Percentiles rank a stretch among this genome's conserved stretches.
Conservation (phyloP, 1,284 basidiomycete genomes). For the Bondarzewia mesenterica region DNA sequence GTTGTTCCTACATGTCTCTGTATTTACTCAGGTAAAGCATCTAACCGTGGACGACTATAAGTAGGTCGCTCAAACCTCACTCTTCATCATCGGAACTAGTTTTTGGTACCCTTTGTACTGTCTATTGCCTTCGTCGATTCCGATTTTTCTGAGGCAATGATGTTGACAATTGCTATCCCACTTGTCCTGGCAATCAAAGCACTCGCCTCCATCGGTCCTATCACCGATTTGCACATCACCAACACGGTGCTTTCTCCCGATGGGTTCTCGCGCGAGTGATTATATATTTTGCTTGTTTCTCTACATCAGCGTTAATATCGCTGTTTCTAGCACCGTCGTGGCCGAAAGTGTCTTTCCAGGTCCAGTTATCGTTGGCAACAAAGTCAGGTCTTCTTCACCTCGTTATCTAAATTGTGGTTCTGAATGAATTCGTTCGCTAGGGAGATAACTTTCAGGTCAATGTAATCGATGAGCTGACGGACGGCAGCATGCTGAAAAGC, state of each 20-base stretch:
- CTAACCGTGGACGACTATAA: too few relatives aligned
- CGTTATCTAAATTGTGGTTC: neutral
- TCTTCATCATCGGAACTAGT: neutral
- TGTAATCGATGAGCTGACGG: constrained; percentile 25
- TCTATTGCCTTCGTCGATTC: neutral
- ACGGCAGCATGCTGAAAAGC: constrained; percentile 24
- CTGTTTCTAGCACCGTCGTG: constrained; percentile 10
- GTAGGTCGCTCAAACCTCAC: too few relatives aligned
- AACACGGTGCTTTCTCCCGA: constrained; percentile 11
- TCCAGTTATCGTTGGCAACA: constrained; percentile 12
- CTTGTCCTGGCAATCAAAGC: neutral
- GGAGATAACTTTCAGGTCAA: constrained; percentile 22
- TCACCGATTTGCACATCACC: constrained; percentile 7
- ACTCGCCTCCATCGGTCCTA: constrained; percentile 9
- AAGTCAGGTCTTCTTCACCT: constrained; percentile 3
- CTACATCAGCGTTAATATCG: neutral
- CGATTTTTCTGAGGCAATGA: neutral
- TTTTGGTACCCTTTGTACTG: neutral
- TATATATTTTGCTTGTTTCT: neutral
- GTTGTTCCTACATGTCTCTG: too few relatives aligned
- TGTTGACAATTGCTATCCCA: neutral
- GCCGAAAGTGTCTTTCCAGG: constrained; percentile 14
- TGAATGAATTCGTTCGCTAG: constrained; percentile 4
- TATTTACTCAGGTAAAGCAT: too few relatives aligned
- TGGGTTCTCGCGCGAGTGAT: constrained; percentile 12